Conservation (phyloP, 2,329 filamentous ascomycete genomes). For the Aureobasidium sp. region DNA sequence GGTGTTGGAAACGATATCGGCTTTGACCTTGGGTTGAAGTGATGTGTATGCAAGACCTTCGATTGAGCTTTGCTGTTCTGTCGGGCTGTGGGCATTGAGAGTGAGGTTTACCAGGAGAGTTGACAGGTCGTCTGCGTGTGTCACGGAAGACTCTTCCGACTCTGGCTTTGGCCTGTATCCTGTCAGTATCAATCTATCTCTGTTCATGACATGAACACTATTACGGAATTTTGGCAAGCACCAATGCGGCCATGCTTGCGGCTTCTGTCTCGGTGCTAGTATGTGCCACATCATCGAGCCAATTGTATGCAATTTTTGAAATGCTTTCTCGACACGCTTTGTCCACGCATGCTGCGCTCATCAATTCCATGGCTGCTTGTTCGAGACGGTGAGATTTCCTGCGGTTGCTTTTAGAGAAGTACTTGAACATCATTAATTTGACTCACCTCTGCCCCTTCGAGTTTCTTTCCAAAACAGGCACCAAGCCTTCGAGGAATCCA, state of each 20-base stretch:
- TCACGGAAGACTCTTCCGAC: slow-evolving; percentile 20
- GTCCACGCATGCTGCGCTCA: slow-evolving; percentile 88
- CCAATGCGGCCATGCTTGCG: slow-evolving; percentile 45
- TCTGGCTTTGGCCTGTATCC: slow-evolving; percentile 3
- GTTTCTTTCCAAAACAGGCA: slow-evolving; percentile 65
- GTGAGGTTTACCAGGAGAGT: slow-evolving; percentile 58
- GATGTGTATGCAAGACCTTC: slow-evolving; percentile 92
- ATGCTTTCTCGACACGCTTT: slow-evolving; percentile 74
- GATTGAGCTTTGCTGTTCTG: slow-evolving; percentile 58
- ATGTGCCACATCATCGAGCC: slow-evolving; percentile 77
- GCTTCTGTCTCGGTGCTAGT: slow-evolving; percentile 56
- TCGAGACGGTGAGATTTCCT: slow-evolving; percentile 83
- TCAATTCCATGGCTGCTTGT: slow-evolving; percentile 76
- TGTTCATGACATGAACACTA: not conserved
- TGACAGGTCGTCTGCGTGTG: slow-evolving; percentile 41
- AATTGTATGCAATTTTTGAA: slow-evolving; percentile 74
- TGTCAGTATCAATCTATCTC: not conserved
- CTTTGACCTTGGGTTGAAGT: slow-evolving; percentile 76
- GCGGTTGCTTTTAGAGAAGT: slow-evolving; percentile 28
- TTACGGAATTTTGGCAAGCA: slow-evolving; percentile 48
- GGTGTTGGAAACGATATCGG: slow-evolving; percentile 64
- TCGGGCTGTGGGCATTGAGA: slow-evolving; percentile 44
- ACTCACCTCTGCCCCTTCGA: slow-evolving; percentile 28
- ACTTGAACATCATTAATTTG: not conserved
- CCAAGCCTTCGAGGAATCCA: slow-evolving; percentile 72